phyloP scores from a whole-genome alignment of 2,329 filamentous ascomycete species.

The Xylaria digitata region DNA sequence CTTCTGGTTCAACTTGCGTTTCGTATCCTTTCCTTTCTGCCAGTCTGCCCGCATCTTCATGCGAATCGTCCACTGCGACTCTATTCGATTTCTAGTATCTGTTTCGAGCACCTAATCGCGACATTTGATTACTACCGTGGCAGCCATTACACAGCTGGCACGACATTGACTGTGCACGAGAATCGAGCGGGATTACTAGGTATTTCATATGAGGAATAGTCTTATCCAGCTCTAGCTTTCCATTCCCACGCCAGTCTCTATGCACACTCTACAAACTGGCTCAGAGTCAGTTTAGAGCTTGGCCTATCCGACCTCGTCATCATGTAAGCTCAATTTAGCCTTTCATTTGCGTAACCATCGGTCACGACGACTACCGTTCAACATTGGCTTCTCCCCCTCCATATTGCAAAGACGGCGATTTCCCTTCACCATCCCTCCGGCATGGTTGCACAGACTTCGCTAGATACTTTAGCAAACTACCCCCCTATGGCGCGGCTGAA shows the following conservation, averaged over 20 bases:
- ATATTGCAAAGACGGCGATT: background rate
- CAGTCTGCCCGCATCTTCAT: constrained; percentile 2
- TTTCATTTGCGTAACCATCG: constrained; percentile 6
- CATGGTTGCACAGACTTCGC: background rate
- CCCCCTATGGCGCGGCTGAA: background rate
- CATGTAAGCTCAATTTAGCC: constrained; percentile 41
- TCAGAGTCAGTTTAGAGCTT: constrained; percentile 8
- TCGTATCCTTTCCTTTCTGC: constrained; percentile 1
- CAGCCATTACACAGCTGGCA: background rate
- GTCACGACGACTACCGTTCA: background rate
- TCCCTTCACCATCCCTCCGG: background rate
- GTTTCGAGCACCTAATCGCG: background rate
- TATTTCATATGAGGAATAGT: constrained; percentile 6
- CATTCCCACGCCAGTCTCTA: constrained; percentile 16
- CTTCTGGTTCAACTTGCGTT: constrained; percentile 18
- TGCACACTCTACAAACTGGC: constrained; percentile 26
- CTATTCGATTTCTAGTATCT: constrained; percentile 15
- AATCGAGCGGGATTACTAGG: constrained; percentile 2
- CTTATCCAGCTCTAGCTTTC: constrained; percentile 10
- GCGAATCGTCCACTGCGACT: background rate
- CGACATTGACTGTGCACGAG: constrained; percentile 14
- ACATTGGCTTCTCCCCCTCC: background rate
- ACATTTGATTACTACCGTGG: background rate
- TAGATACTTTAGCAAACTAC: background rate
- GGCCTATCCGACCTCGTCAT: constrained; percentile 11